These are phyloP conservation scores for Pseudopediastrum boryanum DNA, from an alignment of 139 green algal genomes.

Conservation along the genomic window DNA sequence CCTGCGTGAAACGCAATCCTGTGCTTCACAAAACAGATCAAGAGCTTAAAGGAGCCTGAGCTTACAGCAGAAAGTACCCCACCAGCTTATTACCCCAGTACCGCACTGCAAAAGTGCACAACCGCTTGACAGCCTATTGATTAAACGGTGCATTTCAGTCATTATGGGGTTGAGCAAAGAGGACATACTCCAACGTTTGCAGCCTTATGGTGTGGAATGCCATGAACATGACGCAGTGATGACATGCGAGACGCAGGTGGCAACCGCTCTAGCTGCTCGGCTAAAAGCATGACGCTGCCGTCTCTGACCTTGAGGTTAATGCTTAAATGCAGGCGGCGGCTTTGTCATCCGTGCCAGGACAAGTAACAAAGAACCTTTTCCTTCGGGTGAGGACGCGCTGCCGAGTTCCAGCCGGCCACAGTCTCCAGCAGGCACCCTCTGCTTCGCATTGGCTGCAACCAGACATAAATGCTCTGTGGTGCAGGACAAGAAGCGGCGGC, in stretches of 20 bases:
- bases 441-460: background rate
- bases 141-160: background rate
- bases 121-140: background rate
- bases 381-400: conserved; percentile 42
- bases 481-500: conserved; percentile 75
- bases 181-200: conserved; percentile 1
- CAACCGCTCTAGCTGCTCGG: background rate
- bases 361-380: conserved; percentile 61
- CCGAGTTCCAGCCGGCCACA: background rate
- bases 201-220: conserved; percentile 27
- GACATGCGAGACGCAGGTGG: conserved; percentile 30
- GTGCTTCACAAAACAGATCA: background rate
- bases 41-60: background rate
- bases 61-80: background rate
- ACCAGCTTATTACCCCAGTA: background rate
- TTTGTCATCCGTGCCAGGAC: conserved; percentile 15
- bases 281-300: background rate
- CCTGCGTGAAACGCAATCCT: too few species aligned
- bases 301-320: background rate
- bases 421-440: background rate
- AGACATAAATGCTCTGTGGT: background rate
- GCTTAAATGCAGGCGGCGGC: conserved; percentile 1
- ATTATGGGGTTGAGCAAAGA: conserved; percentile 27
- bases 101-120: background rate
- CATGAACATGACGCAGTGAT: conserved; percentile 27